Percentiles rank a stretch among this genome's conserved stretches.
These are phyloP conservation scores for Lepidium africanum DNA, from an alignment of 345 rosid species.

Conservation along the genomic window DNA sequence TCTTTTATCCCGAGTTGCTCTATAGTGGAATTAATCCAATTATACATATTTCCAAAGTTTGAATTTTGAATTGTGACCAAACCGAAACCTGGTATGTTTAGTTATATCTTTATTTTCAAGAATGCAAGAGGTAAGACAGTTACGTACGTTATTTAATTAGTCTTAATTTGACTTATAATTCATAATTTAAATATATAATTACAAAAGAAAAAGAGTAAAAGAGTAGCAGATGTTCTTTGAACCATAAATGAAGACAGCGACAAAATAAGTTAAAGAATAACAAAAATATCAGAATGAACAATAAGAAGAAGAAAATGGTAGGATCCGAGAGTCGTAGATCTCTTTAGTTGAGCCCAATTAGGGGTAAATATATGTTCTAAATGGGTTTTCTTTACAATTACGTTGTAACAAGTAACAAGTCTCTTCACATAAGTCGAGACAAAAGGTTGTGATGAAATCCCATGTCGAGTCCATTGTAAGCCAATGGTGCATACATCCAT, in stretches of 20 bases:
- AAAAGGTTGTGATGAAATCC: constrained; percentile 67
- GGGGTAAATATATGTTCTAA: constrained; percentile 10
- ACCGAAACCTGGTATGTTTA: not conserved
- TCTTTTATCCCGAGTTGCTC: too few relatives aligned
- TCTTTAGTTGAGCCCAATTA: not conserved
- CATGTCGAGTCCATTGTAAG: constrained; percentile 78
- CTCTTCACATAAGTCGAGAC: constrained; percentile 28
- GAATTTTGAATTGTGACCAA: not conserved
- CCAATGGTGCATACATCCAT: constrained; percentile 97
- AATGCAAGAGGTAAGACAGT: not conserved
- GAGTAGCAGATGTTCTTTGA: constrained; percentile 9
- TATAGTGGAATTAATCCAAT: too few relatives aligned
- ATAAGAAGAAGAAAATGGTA: not conserved
- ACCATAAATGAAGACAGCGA: constrained; percentile 12
- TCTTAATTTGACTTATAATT: constrained; percentile 5
- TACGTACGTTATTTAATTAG: not conserved
- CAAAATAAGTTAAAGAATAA: constrained; percentile 7
- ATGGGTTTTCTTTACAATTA: constrained; percentile 15
- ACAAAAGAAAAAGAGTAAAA: not conserved
- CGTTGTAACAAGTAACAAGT: not conserved
- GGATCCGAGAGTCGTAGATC: constrained; percentile 6
- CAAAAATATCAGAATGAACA: not conserved
- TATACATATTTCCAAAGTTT: not conserved
- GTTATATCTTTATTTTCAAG: not conserved
- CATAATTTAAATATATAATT: constrained; percentile 1